These are phyloP conservation scores for Gypsophila paniculata DNA, from an alignment of 179 eudicot species.

Conservation along the genomic window DNA sequence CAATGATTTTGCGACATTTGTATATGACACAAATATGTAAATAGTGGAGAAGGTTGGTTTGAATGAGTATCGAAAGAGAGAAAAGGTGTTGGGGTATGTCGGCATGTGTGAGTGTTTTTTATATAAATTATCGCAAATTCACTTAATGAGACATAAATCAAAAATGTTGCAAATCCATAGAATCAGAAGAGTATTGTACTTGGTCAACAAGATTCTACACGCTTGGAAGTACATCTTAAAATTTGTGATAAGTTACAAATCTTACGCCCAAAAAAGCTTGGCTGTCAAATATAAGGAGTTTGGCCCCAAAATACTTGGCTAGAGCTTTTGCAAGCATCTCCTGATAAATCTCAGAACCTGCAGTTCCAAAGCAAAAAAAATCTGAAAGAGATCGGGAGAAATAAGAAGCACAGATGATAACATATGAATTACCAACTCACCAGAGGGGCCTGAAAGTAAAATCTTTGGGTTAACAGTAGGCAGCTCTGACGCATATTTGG, in stretches of 20 bases:
- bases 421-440: slow-evolving; percentile 31
- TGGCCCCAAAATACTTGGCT: slow-evolving; percentile 78
- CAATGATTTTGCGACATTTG: no score
- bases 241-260: slow-evolving; percentile 6
- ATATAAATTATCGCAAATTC: no score
- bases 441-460: slow-evolving; percentile 95
- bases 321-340: slow-evolving; percentile 90
- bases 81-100: no score
- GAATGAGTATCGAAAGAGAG: no score
- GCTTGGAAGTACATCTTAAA: background rate
- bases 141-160: no score
- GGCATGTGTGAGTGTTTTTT: no score
- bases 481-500: slow-evolving; percentile 73
- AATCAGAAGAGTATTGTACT: background rate
- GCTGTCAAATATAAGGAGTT: slow-evolving; percentile 86
- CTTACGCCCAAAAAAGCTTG: slow-evolving; percentile 82
- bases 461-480: slow-evolving; percentile 81
- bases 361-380: slow-evolving; percentile 14
- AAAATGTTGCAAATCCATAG: no score
- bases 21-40: no score
- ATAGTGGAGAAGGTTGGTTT: no score
- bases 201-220: slow-evolving; percentile 11
- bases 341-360: slow-evolving; percentile 96
- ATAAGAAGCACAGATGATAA: background rate
- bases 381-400: background rate